Evolutionary conservation across 495 filamentous ascomycete genomes (phyloP).

Genomic region (Cudoniella acicularis): DNA sequence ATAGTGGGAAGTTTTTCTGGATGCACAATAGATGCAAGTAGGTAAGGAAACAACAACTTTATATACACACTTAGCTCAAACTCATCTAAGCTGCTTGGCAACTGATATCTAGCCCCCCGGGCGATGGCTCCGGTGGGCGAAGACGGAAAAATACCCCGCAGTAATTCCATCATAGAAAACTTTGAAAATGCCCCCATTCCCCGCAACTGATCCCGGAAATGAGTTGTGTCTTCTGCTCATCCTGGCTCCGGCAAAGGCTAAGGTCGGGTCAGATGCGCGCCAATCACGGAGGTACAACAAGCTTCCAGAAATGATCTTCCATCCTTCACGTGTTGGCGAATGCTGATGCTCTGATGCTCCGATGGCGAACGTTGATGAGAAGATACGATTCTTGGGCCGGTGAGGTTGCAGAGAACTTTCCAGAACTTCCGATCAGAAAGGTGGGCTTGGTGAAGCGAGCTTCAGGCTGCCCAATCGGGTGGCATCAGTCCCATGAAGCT

Average conservation of each 20-base stretch:
- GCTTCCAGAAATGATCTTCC: too few species aligned
- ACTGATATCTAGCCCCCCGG: too few species aligned
- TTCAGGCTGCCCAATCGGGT: neutral
- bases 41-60: neutral
- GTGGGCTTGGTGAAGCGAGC: neutral
- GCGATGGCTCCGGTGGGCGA: neutral
- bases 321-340: too few species aligned
- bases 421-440: too few species aligned
- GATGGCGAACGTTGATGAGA: neutral
- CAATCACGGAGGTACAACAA: neutral
- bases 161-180: neutral
- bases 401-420: too few species aligned
- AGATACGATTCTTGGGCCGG: neutral
- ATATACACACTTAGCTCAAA: neutral
- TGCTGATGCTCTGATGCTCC: neutral
- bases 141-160: slow-evolving; percentile 6
- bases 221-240: neutral
- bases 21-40: neutral
- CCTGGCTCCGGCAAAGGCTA: neutral
- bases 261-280: neutral
- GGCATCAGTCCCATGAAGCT: neutral
- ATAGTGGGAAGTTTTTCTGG: slow-evolving; percentile 3
- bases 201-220: neutral
- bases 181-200: neutral
- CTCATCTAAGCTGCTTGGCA: too few species aligned